Evolutionary conservation across 106 monocot species (phyloP).

Genomic region (Dendrobium nobile): DNA sequence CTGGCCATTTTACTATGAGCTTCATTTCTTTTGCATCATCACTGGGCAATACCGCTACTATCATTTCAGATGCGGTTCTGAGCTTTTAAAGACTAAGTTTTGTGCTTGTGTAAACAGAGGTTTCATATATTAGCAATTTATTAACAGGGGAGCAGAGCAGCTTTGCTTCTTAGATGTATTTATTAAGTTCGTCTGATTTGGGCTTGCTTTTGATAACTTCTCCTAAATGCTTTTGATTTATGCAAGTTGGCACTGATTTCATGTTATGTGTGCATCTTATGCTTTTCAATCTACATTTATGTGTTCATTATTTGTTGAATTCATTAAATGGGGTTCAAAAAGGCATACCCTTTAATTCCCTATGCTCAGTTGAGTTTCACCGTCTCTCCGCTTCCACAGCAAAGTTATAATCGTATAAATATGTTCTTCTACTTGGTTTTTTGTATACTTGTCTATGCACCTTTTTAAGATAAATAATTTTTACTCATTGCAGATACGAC

Average conservation of each 20-base stretch:
- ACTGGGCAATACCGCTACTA: too few relatives aligned
- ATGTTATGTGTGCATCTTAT: neutral
- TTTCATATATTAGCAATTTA: neutral
- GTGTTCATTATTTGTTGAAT: neutral
- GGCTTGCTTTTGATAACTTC: neutral
- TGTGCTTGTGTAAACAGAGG: neutral
- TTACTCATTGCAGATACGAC: constrained; percentile 16
- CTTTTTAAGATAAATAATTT: neutral
- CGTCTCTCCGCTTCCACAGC: neutral
- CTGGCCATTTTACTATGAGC: too few relatives aligned
- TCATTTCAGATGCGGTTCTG: neutral
- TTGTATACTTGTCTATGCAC: neutral
- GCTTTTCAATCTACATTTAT: neutral
- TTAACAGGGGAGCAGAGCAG: neutral
- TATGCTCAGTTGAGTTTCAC: neutral
- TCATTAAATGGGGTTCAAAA: neutral
- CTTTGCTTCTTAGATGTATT: neutral
- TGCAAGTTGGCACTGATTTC: neutral
- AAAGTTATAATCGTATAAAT: neutral
- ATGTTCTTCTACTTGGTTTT: neutral
- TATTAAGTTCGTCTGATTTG: neutral
- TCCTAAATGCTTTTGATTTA: neutral
- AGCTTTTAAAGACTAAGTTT: neutral
- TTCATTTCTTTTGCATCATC: too few relatives aligned
- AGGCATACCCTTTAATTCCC: neutral